phyloP scores from a whole-genome alignment of 1,284 basidiomycete species.

The Amylostereum areolatum region DNA sequence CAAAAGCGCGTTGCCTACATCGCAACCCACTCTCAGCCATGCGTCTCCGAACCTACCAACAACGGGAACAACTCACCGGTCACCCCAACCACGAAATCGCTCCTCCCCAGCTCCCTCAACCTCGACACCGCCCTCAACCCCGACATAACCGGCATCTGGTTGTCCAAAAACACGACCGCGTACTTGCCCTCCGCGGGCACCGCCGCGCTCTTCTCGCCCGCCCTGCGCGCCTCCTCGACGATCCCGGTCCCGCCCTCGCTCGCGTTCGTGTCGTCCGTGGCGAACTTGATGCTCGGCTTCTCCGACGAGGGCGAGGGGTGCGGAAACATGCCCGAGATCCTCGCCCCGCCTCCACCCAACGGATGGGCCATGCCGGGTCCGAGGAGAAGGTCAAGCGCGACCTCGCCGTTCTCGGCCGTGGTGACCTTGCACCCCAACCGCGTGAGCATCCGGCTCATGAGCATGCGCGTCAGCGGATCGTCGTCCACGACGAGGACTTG shows the following conservation, averaged over 20 bases:
- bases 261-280: conserved; percentile 2
- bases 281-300: conserved; percentile 16
- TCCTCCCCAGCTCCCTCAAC: conserved; percentile 60
- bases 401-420: conserved; percentile 83
- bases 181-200: conserved; percentile 34
- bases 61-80: conserved; percentile 41
- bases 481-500: conserved; percentile 75
- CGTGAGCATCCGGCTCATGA: conserved; percentile 79
- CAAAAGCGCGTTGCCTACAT: conserved; percentile 55
- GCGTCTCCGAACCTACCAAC: conserved; percentile 25
- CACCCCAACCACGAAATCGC: conserved; percentile 75
- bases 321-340: conserved; percentile 2
- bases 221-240: conserved; percentile 10
- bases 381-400: conserved; percentile 73
- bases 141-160: conserved; percentile 82
- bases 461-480: conserved; percentile 70
- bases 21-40: background rate
- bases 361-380: conserved; percentile 27
- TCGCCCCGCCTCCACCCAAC: conserved; percentile 19
- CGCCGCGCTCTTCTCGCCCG: background rate
- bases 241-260: conserved; percentile 13
- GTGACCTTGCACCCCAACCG: conserved; percentile 74
- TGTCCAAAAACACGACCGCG: conserved; percentile 79
- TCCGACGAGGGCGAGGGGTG: conserved; percentile 26
- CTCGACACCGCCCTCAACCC: conserved; percentile 68